Evolutionary conservation across 2,329 filamentous ascomycete genomes (phyloP).

Genomic region (Aureobasidium uvarum): DNA sequence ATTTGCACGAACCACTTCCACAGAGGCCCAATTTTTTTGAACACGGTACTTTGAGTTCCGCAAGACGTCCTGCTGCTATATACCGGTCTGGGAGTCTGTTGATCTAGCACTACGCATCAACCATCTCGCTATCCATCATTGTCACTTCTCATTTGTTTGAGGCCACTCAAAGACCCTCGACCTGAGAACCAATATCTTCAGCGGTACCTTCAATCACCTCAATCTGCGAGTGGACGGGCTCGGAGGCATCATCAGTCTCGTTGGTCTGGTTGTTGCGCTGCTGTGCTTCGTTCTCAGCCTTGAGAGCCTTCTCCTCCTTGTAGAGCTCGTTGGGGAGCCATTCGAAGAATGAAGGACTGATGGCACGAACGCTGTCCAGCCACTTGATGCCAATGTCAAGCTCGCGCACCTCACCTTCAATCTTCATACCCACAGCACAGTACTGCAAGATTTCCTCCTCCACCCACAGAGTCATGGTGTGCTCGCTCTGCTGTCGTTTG

Average conservation of each 20-base stretch:
- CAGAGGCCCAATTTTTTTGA: too few relatives aligned
- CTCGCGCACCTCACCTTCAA: constrained; percentile 40
- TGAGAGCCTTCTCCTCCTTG: constrained; percentile 27
- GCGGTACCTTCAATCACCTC: not conserved
- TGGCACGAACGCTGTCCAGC: constrained; percentile 42
- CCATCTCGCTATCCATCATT: not conserved
- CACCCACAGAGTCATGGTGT: constrained; percentile 61
- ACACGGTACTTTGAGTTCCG: not conserved
- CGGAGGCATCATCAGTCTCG: not conserved
- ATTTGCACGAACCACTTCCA: too few relatives aligned
- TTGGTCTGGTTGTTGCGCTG: not conserved
- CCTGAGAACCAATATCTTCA: not conserved
- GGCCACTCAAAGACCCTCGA: not conserved
- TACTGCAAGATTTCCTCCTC: constrained; percentile 60
- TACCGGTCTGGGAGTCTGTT: not conserved
- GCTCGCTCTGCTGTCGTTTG: constrained; percentile 45
- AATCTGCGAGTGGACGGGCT: not conserved
- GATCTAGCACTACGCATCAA: not conserved
- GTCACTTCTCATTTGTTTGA: not conserved
- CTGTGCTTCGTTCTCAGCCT: constrained; percentile 19
- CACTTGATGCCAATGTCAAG: constrained; percentile 37
- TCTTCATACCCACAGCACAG: constrained; percentile 59
- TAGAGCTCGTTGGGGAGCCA: constrained; percentile 47
- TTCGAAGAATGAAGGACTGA: constrained; percentile 46
- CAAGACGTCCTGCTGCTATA: not conserved